Evolutionary conservation across 805 yeast species (phyloP), one percentile per base, ranked within the genome.

Genomic region (Candida andamanensis): DNA sequence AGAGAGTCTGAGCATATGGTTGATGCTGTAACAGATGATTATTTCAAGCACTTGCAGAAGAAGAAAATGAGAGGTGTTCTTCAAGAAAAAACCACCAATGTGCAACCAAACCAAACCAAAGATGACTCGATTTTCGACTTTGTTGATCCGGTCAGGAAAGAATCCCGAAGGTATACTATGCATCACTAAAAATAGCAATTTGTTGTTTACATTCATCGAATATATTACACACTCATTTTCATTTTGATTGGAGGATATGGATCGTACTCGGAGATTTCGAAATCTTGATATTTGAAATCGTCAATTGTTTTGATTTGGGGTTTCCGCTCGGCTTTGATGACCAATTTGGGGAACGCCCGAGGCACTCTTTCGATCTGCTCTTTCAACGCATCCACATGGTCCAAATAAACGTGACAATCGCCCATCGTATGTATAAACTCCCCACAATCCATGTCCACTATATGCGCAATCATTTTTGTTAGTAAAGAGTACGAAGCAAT

Each of bases 391-490:
- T 87, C 96, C 10, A 90, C 76, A 54, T 92, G 99, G 56, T 92
- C 95, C 40, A 76, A 72, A 56, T 92, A 92, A 6, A 92, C 95
- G 53, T 92, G 99, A 1, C 96, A 85, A 57, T 92, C 99, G 15
- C 99, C 99, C 77, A 92, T 61, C 4, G 95, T 87, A 53, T 92
- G 97, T 35, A 90, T 75, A 47, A 92, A 86, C 47, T 89, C 97
- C 25, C 97, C 97, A 39, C 95, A 82, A 45, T 87, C 95, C 85
- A 89, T 80, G 44, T 76, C 95, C 26, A 87, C 87, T n/a, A 92
- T 82, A 40, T 85, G 85, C 2, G 99, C 98, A 42, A 92, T 82
- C 97, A 92, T 90, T 47, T 75, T 80, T 2, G 97, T 89, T 40
- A 92, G 68, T 33, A 92, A 65, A 0, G 98, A 95, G 54, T 92